phyloP scores from a whole-genome alignment of 2,329 filamentous ascomycete genomes.

The Ophiostoma angusticollis region DNA sequence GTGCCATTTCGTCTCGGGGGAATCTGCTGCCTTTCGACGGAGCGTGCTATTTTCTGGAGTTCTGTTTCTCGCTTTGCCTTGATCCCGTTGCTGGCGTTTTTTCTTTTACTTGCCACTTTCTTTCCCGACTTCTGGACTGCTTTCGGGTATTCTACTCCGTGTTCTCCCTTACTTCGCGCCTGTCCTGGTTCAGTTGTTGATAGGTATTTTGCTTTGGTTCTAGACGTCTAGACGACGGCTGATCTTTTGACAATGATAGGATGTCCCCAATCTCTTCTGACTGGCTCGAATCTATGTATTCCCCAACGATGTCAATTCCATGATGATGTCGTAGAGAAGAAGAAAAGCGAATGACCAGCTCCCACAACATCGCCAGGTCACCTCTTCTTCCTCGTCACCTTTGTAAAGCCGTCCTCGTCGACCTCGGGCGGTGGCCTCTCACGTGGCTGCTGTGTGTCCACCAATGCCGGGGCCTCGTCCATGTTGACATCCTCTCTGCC shows the following conservation, averaged over 20 bases:
- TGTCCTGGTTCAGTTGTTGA: no score
- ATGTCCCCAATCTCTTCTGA: no score
- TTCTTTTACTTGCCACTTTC: neutral
- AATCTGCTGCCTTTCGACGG: no score
- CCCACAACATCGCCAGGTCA: constrained; percentile 15
- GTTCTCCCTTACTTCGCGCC: neutral
- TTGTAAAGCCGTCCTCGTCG: constrained; percentile 73
- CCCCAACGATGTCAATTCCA: no score
- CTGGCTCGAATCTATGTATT: no score
- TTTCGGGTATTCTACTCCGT: neutral
- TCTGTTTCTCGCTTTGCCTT: neutral
- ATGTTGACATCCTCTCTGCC: constrained; percentile 46
- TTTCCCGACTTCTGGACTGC: neutral
- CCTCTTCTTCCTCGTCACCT: constrained; percentile 57
- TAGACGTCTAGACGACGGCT: no score
- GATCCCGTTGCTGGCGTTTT: no score
- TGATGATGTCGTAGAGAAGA: neutral
- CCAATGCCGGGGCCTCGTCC: constrained; percentile 53
- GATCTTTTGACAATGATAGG: no score
- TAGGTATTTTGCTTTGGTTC: no score
- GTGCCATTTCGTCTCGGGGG: constrained; percentile 11
- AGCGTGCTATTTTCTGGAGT: no score
- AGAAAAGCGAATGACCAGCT: no score
- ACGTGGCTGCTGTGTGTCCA: constrained; percentile 28
- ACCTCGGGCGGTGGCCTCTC: constrained; percentile 58